phyloP scores from a whole-genome alignment of 2,329 filamentous ascomycete genomes.

The Pseudocercospora musae region DNA sequence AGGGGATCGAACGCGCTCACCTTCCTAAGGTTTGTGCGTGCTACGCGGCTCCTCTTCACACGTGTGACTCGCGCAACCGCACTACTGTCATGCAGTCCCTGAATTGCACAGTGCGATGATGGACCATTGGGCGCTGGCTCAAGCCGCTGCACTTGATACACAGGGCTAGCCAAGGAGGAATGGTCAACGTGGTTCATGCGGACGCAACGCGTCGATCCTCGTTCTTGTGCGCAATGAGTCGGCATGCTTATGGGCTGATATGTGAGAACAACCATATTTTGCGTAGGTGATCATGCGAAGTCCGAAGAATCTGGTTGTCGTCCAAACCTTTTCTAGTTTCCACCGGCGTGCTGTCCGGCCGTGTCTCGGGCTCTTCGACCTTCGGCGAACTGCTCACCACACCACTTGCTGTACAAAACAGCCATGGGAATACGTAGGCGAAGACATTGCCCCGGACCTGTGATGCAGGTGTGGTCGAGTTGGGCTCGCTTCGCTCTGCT shows the following conservation, averaged over 20 bases:
- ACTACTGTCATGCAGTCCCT: background rate
- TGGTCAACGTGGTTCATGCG: background rate
- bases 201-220: background rate
- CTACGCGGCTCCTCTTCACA: background rate
- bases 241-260: background rate
- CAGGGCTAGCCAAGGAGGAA: background rate
- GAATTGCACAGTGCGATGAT: background rate
- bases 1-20: background rate
- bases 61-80: background rate
- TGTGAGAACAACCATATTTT: background rate
- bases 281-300: background rate
- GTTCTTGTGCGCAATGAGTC: background rate
- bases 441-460: background rate
- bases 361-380: background rate
- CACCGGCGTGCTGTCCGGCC: background rate
- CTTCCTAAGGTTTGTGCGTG: background rate
- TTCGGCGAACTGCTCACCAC: background rate
- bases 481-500: background rate
- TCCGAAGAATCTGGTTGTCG: too few species aligned
- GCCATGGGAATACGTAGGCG: background rate
- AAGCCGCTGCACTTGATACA: background rate
- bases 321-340: background rate
- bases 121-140: background rate
- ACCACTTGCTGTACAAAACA: background rate
- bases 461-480: background rate